Conservation (phyloP, 768 basidiomycete genomes). For the Boletus rubescentipes region DNA sequence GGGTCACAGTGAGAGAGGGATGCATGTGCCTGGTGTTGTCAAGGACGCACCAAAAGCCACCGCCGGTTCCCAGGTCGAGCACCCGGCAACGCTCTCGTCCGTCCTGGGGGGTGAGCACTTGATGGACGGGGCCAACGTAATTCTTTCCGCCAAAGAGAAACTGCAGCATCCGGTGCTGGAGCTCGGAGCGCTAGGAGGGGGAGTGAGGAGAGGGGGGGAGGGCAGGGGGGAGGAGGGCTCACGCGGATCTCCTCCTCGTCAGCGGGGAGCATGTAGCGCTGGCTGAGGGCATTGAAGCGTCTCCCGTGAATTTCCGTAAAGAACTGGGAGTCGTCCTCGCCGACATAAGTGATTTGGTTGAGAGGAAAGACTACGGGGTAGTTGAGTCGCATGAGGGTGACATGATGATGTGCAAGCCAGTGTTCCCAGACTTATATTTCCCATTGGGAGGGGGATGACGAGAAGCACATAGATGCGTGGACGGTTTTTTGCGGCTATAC, state of each 20-base stretch:
- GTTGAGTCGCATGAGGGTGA: conserved; percentile 30
- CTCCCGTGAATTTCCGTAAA: conserved; percentile 56
- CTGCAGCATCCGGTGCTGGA: conserved; percentile 64
- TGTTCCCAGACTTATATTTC: conserved; percentile 31
- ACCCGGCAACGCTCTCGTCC: conserved; percentile 39
- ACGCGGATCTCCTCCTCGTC: conserved; percentile 68
- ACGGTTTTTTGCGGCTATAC: conserved; percentile 30
- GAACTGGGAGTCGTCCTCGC: conserved; percentile 48
- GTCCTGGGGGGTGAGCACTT: conserved; percentile 44
- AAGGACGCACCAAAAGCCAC: conserved; percentile 53
- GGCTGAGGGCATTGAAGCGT: conserved; percentile 54
- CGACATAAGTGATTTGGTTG: conserved; percentile 38
- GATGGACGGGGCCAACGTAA: conserved; percentile 64
- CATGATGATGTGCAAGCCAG: conserved; percentile 18
- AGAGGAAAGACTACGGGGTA: conserved; percentile 35
- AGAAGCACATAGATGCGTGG: conserved; percentile 30
- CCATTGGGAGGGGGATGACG: conserved; percentile 30
- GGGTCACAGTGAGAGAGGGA: conserved; percentile 1
- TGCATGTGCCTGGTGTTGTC: neutral
- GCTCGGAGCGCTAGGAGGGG: conserved; percentile 52
- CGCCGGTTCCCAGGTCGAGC: conserved; percentile 70
- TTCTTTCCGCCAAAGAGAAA: conserved; percentile 64
- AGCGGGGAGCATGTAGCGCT: conserved; percentile 60
- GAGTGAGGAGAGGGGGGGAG: conserved; percentile 1
- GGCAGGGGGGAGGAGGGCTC: conserved; percentile 3